phyloP scores from a whole-genome alignment of 495 filamentous ascomycete genomes.

The Penicillium samsonianum region DNA sequence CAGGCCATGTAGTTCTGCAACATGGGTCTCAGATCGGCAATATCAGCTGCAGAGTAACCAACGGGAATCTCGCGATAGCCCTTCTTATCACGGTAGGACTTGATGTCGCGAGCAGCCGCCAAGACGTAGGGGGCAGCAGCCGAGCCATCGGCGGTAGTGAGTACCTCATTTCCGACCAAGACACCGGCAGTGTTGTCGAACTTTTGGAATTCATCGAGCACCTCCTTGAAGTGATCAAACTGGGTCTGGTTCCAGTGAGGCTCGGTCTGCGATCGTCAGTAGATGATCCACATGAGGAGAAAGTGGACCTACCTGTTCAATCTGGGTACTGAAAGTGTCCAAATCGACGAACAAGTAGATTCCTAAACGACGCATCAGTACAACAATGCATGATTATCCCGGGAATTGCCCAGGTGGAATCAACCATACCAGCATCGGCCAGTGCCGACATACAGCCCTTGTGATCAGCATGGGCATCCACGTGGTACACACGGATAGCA shows the following conservation, averaged over 20 bases:
- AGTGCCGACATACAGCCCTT: conserved; percentile 72
- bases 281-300: not conserved
- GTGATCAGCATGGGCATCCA: conserved; percentile 69
- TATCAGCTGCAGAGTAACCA: conserved; percentile 90
- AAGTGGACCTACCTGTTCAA: conserved; percentile 58
- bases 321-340: conserved; percentile 79
- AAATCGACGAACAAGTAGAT: conserved; percentile 80
- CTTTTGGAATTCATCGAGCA: conserved; percentile 76
- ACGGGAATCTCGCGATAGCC: conserved; percentile 81
- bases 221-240: conserved; percentile 62
- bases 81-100: conserved; percentile 75
- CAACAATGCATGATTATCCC: too few relatives aligned
- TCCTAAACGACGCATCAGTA: not conserved
- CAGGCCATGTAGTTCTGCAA: conserved; percentile 88
- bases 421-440: conserved; percentile 59
- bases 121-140: conserved; percentile 78
- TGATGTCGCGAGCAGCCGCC: conserved; percentile 77
- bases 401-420: not conserved
- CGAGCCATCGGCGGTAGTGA: conserved; percentile 57
- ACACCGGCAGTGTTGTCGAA: conserved; percentile 82
- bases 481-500: conserved; percentile 87
- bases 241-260: conserved; percentile 70
- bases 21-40: conserved; percentile 76
- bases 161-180: conserved; percentile 86
- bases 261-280: conserved; percentile 25